phyloP scores from a whole-genome alignment of 106 monocot genomes.

The Cymbidium sinense region DNA sequence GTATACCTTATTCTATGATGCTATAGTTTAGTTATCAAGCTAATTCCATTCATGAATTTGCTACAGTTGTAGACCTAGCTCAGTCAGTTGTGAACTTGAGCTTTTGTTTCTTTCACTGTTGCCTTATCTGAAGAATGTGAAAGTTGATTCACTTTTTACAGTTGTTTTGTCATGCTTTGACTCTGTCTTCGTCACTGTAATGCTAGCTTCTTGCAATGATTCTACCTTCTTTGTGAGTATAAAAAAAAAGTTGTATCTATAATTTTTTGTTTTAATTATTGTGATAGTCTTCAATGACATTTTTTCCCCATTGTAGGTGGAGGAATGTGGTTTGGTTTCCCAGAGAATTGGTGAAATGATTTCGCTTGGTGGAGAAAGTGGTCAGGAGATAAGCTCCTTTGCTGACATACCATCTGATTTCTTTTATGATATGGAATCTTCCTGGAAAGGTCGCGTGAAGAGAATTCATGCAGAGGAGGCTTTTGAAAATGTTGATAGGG shows the following conservation, averaged over 20 bases:
- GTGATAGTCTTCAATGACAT: background rate
- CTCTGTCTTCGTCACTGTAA: background rate
- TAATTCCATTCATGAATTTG: background rate
- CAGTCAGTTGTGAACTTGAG: background rate
- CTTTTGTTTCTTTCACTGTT: background rate
- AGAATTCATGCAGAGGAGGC: slow-evolving; percentile 78
- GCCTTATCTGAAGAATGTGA: background rate
- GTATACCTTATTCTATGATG: background rate
- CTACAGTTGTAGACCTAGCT: background rate
- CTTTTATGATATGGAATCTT: slow-evolving; percentile 85
- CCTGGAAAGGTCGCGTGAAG: slow-evolving; percentile 90
- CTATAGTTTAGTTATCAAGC: background rate
- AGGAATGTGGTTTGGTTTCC: slow-evolving; percentile 70
- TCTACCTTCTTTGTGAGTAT: background rate
- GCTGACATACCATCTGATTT: slow-evolving; percentile 67
- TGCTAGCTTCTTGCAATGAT: background rate
- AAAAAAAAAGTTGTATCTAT: background rate
- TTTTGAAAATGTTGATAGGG: slow-evolving; percentile 68
- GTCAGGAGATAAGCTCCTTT: slow-evolving; percentile 62
- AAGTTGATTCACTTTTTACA: background rate
- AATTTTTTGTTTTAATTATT: background rate
- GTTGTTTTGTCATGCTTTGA: background rate
- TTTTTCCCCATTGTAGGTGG: slow-evolving; percentile 33
- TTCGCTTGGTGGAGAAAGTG: slow-evolving; percentile 60
- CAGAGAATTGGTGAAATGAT: slow-evolving; percentile 77